Base-by-base conservation (phyloP, 2,329 filamentous ascomycete species). In the Penicillium decumbens region DNA sequence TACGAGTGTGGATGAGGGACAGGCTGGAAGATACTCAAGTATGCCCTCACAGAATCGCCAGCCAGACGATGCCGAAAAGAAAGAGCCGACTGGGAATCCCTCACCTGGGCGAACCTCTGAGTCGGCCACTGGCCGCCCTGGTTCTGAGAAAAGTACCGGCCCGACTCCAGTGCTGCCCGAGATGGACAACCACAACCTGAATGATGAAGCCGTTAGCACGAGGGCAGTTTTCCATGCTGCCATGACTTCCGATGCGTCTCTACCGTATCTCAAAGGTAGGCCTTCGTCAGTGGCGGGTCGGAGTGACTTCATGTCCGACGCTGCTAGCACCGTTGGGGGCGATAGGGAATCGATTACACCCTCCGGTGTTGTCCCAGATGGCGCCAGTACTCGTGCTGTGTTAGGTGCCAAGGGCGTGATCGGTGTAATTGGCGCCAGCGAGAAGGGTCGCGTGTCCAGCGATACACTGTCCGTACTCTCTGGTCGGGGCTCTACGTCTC, bases 161-260 rank as follows among this genome's bases (percentile, higher is more conserved):
- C 65, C 65, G 10, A 53, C 68, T 1, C 58, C 67, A 13, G 41
- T 67, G 1, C 50, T 68, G 2, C 66, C 66, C 1, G 57, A 57
- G 9, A 61, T 66, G 23, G 64, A 66, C 8, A 60, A 60, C 9
- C 56, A 45, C 18, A 63, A 56, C 30, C 49, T 60, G 27, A 57
- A 43, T 1, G 62, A 66, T 27, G 65, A 67, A 12, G 67, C 66
- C 9, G 64, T 65, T 5, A 70, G 67, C 47, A 71, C 68, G 1
- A 56, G 62, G 28, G 58, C 63, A 2, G 54, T 68, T 7, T 66
- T 66, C 43, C 64, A 64, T 40, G 65, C 58, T 6, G 45, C 59
- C 1, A 56, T 57, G 37, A 56, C 50, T 4, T 61, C 61, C 0
- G 59, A 66, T 33, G 41, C 53, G 4, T 60, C 54, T 5, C 44